Evolutionary conservation across 2,329 filamentous ascomycete species (phyloP).

Genomic region (Canariomyces notabilis): DNA sequence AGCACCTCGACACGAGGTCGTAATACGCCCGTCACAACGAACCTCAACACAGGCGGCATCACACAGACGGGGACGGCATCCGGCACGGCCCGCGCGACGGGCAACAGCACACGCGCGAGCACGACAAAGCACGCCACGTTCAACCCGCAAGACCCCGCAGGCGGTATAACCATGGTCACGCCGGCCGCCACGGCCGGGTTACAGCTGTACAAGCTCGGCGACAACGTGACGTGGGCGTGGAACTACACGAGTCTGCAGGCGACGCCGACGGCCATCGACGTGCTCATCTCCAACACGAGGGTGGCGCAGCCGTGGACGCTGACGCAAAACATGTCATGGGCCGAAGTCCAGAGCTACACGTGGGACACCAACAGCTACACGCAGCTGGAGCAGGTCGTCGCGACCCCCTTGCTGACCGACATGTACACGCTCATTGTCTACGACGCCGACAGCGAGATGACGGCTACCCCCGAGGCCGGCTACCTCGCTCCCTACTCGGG

Average conservation of each 20-base stretch:
- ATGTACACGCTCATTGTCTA: slow-evolving; percentile 59
- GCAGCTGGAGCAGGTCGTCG: slow-evolving; percentile 34
- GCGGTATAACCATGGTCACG: slow-evolving; percentile 48
- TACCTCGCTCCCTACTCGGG: slow-evolving; percentile 47
- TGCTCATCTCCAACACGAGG: slow-evolving; percentile 52
- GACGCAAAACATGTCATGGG: slow-evolving; percentile 58
- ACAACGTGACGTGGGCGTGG: slow-evolving; percentile 57
- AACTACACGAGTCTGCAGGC: slow-evolving; percentile 59
- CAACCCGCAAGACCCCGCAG: slow-evolving; percentile 42
- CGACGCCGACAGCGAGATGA: slow-evolving; percentile 50
- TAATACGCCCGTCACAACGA: slow-evolving; percentile 9
- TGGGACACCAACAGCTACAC: slow-evolving; percentile 55
- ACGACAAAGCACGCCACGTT: slow-evolving; percentile 37
- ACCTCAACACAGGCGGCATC: slow-evolving; percentile 24
- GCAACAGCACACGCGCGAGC: slow-evolving; percentile 24
- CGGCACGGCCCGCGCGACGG: slow-evolving; percentile 19
- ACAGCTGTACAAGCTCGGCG: slow-evolving; percentile 56
- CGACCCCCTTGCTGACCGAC: slow-evolving; percentile 45
- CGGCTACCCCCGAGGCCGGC: slow-evolving; percentile 48
- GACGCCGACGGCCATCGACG: slow-evolving; percentile 55
- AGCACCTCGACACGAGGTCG: slow-evolving; percentile 20
- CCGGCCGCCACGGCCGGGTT: slow-evolving; percentile 43
- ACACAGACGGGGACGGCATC: slow-evolving; percentile 17
- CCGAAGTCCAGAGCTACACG: slow-evolving; percentile 45
- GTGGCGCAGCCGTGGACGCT: slow-evolving; percentile 54